These are phyloP conservation scores for Pseudisothecium myosuroides DNA, from an alignment of 225 moss, liverwort and hornwort genomes.

Conservation along the genomic window DNA sequence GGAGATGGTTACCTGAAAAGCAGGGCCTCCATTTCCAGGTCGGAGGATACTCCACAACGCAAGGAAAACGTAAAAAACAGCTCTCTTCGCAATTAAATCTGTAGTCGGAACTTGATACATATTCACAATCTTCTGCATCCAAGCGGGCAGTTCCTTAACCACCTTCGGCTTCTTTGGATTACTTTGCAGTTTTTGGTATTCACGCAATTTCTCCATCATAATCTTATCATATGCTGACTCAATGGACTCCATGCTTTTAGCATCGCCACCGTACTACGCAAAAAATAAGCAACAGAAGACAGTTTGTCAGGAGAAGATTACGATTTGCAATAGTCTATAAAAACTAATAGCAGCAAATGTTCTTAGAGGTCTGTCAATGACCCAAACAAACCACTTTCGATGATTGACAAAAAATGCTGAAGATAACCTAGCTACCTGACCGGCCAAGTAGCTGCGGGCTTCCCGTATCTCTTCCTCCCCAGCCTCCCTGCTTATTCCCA, in stretches of 20 bases:
- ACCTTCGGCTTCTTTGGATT: slow-evolving; percentile 68
- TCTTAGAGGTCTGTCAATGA: background rate
- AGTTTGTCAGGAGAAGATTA: background rate
- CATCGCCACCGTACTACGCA: slow-evolving; percentile 48
- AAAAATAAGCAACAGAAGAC: background rate
- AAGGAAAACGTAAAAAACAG: slow-evolving; percentile 61
- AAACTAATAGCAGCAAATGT: background rate
- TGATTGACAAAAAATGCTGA: background rate
- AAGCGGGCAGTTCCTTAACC: slow-evolving; percentile 58
- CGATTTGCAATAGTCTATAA: background rate
- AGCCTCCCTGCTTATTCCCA: slow-evolving; percentile 75
- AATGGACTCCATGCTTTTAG: slow-evolving; percentile 77
- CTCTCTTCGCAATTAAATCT: slow-evolving; percentile 53
- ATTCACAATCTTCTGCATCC: slow-evolving; percentile 58
- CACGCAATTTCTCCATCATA: slow-evolving; percentile 92
- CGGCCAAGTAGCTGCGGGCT: slow-evolving; percentile 68
- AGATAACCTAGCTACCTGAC: slow-evolving; percentile 20
- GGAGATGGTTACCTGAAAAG: slow-evolving; percentile 44
- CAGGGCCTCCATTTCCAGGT: slow-evolving; percentile 76
- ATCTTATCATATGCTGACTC: slow-evolving; percentile 95
- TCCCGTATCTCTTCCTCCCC: slow-evolving; percentile 91
- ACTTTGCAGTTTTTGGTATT: slow-evolving; percentile 66
- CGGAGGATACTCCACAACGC: slow-evolving; percentile 80
- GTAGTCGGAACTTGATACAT: slow-evolving; percentile 65
- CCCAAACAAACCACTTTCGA: background rate